Evolutionary conservation across 331 rosid genomes (phyloP).

Genomic region (Rhamnella rubrinervis): DNA sequence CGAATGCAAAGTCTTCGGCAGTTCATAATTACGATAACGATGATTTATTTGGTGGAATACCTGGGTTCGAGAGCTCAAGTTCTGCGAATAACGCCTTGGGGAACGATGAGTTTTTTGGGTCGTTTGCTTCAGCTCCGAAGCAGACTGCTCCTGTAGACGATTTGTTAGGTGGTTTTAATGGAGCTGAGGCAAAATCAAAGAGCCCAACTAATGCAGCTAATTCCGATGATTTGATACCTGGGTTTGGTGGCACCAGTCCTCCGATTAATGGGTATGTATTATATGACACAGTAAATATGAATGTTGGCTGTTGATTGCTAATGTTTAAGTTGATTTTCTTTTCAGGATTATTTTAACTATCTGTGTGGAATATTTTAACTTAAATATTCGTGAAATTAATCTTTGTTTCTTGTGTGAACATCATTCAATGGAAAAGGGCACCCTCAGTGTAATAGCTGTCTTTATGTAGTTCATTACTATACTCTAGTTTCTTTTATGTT

Average conservation of each 20-base stretch:
- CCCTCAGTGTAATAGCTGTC: background rate
- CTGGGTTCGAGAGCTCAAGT: conserved; percentile 37
- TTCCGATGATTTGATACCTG: conserved; percentile 74
- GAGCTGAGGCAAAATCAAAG: conserved; percentile 31
- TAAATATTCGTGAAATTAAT: background rate
- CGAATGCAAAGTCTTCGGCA: conserved; percentile 37
- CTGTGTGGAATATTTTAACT: background rate
- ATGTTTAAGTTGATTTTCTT: background rate
- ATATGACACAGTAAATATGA: background rate
- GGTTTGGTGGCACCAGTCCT: conserved; percentile 58
- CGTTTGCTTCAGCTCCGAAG: conserved; percentile 36
- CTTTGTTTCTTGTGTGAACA: background rate
- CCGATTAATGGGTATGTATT: conserved; percentile 51
- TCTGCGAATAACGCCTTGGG: conserved; percentile 32
- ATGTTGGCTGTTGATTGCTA: background rate
- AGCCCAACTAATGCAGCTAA: conserved; percentile 16
- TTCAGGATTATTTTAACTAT: background rate
- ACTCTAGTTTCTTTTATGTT: background rate
- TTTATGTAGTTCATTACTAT: too few relatives aligned
- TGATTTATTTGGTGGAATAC: conserved; percentile 69
- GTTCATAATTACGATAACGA: conserved; percentile 31
- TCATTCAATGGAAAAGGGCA: background rate
- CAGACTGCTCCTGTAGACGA: conserved; percentile 52
- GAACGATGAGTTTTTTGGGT: conserved; percentile 32
- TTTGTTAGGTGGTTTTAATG: conserved; percentile 49